Conservation (phyloP, 306 rosid species). For the Trifolium dubium region DNA sequence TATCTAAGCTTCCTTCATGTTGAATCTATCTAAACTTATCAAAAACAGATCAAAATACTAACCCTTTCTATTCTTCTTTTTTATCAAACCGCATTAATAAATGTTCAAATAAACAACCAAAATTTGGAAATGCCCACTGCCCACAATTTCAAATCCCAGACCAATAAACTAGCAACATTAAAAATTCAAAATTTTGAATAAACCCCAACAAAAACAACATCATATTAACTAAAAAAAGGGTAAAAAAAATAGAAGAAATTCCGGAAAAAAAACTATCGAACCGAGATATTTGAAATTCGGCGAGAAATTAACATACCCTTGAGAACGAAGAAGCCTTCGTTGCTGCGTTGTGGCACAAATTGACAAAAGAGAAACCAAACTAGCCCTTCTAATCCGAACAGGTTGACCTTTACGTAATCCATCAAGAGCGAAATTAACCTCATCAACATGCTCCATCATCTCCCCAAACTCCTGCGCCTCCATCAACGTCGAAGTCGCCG, state of each 20-base stretch:
- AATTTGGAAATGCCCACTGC: background rate
- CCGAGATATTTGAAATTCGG: background rate
- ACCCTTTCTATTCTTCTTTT: slow-evolving; percentile 8
- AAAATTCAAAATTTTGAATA: slow-evolving; percentile 36
- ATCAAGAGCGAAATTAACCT: slow-evolving; percentile 93
- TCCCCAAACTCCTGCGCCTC: slow-evolving; percentile 99
- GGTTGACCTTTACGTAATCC: slow-evolving; percentile 89
- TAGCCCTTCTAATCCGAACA: slow-evolving; percentile 90
- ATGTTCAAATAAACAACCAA: background rate
- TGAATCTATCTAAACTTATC: slow-evolving; percentile 32
- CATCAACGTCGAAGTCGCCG: slow-evolving; percentile 87
- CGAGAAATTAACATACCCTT: slow-evolving; percentile 65
- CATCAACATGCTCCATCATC: slow-evolving; percentile 99
- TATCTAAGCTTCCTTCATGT: background rate
- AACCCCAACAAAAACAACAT: background rate
- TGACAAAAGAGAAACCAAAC: slow-evolving; percentile 75
- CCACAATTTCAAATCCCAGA: slow-evolving; percentile 12
- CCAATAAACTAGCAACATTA: background rate
- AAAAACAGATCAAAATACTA: slow-evolving; percentile 24
- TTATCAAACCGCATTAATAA: background rate
- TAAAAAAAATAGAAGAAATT: background rate
- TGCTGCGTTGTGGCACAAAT: slow-evolving; percentile 83
- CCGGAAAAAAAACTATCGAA: background rate
- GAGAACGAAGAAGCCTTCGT: slow-evolving; percentile 85
- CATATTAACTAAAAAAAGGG: too few relatives aligned